Evolutionary conservation across 1,284 basidiomycete genomes (phyloP), one percentile per base, ranked within the genome.

Genomic region (Microbotryum scabiosae): DNA sequence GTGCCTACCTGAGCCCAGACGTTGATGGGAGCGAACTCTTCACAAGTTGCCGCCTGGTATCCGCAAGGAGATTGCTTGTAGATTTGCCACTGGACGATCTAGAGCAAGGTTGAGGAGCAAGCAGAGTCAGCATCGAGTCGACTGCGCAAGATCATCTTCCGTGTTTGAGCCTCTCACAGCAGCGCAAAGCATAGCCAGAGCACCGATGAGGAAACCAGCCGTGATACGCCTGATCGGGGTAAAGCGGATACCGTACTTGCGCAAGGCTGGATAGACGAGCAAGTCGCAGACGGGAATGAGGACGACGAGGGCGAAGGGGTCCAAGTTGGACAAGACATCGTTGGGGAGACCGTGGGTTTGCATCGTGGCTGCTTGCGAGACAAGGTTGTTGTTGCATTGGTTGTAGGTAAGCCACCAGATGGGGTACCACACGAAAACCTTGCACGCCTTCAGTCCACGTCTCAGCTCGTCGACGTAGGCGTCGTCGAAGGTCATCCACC

Each of bases 381-480:
- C 54, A 20, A 65, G 48, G 60, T 67, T 69, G 61, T 61, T 65
- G 51, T 57, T 84, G 52, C 87, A 69, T 70, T 88, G 70, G 62
- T 69, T 69, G 74, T 88, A 88, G 78, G 63, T 86, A 77, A 86
- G 83, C 85, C 86, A 77, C 74, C 75, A 82, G 72, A 74, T 61
- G 3, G 76, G 75, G 69, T 73, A 88, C 81, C 85, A 90, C 51
- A 80, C 72, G 76, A 93, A 92, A 60, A 93, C 88, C 48, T 77
- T 75, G 76, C 90, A 93, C 10, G 90, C 90, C 74, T 88, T 88
- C 75, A 90, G 76, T 2, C 87, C 88, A 70, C 88, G 82, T 60
- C 80, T 79, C 55, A 92, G 83, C 73, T 93, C 90, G 58, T 90
- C 87, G 18, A 93, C 87, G 83, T 85, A 90, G 46, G 79, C 72